Evolutionary conservation across 2,329 filamentous ascomycete species (phyloP).

Genomic region (Epichloe sibirici): DNA sequence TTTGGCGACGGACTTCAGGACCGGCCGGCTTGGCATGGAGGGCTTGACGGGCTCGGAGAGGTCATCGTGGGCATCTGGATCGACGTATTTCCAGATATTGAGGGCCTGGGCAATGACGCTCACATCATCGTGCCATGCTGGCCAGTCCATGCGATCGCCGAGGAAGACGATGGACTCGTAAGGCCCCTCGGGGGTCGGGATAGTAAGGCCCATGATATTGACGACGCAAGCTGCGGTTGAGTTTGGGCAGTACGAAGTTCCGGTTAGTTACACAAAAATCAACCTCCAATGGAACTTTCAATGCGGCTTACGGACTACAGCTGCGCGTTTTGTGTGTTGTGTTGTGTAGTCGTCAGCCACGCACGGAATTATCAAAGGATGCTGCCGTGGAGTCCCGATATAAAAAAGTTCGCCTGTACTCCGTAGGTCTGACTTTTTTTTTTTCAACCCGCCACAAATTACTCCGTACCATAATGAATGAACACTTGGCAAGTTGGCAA

Average conservation of each 20-base stretch:
- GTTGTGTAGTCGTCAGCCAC: background rate
- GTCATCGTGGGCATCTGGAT: slow-evolving; percentile 2
- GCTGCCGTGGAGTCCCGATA: no score
- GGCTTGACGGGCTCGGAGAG: slow-evolving; percentile 4
- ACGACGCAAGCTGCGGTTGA: background rate
- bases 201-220: slow-evolving; percentile 1
- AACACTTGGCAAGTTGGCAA: background rate
- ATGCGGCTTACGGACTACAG: background rate
- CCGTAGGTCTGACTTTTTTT: no score
- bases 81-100: slow-evolving; percentile 8
- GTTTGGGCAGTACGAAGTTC: background rate
- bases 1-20: background rate
- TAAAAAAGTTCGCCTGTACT: no score
- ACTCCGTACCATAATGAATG: no score
- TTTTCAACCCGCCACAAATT: no score
- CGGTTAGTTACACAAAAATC: no score
- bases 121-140: slow-evolving; percentile 6
- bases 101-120: slow-evolving; percentile 1
- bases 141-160: slow-evolving; percentile 6
- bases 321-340: background rate
- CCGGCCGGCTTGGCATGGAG: background rate
- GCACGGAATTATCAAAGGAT: no score
- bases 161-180: slow-evolving; percentile 4
- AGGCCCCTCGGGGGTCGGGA: background rate
- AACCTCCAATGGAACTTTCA: background rate